Base-by-base conservation (phyloP, 2,329 filamentous ascomycete species). In the Nothophoma quercina region DNA sequence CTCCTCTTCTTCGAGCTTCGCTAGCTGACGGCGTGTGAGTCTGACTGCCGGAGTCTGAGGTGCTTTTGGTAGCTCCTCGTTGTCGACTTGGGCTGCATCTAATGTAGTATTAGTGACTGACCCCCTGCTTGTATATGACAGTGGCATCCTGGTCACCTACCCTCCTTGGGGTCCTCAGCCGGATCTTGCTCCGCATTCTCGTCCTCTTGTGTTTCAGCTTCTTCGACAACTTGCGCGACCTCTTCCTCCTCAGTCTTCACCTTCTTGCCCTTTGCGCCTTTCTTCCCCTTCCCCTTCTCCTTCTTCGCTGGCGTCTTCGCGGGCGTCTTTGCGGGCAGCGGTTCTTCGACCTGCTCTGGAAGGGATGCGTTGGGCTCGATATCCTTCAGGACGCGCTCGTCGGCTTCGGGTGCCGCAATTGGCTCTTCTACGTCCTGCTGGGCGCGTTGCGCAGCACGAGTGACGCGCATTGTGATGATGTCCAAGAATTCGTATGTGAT, bases 391-490 rank as follows among this genome's bases (percentile, higher is more conserved):
- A 73, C 70, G 42, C 64, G 60, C 62, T 73, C 68, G 7, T 56
- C 56, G 40, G 49, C 45, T 19, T 66, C 60, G 26, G 65, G 60
- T 53, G 71, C 60, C 41, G 74, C 73, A 44, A 66, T 54, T 7
- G 71, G 67, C 47, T 76, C 72, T 53, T 74, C 70, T 30, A 68
- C 64, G 63, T 72, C 65, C 46, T 75, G 63, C 42, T 76, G 74
- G 51, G 75, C 74, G 64, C 76, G 69, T 59, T 73, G 67, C 38
- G 74, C 73, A 28, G 77, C 75, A 52, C 78, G 75, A 47, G 77
- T 80, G 55, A 79, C 68, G 68, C 77, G 77, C 72, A 75, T 75
- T 29, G 54, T 64, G 35, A 39, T 56, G 47, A 15, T 29, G 10
- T 36, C 39, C 26, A 30, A 36, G 28, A 38, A 51, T n/a, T 29